phyloP scores from a whole-genome alignment of 441 rosid species.

The Croton setiger region DNA sequence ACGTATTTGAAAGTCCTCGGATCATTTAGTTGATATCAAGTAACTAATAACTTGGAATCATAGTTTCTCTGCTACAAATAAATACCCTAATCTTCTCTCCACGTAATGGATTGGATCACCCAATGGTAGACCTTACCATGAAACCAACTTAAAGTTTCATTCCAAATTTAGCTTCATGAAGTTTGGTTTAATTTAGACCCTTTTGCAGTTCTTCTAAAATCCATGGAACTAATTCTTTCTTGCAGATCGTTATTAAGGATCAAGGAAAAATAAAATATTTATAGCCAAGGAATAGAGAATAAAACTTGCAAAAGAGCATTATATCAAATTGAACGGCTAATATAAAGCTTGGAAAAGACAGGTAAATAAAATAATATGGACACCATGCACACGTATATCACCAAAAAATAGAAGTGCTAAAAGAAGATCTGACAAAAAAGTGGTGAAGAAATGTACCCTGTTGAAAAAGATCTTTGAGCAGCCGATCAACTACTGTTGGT shows the following conservation, averaged over 20 bases:
- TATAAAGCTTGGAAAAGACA: background rate
- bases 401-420: background rate
- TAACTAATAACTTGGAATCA: background rate
- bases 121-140: background rate
- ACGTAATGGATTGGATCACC: background rate
- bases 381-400: background rate
- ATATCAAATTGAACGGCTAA: no score
- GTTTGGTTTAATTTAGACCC: background rate
- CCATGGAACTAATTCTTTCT: background rate
- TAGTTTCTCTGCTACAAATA: background rate
- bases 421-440: background rate
- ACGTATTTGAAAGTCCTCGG: background rate
- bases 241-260: background rate
- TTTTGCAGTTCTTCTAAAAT: background rate
- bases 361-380: background rate
- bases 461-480: conserved; percentile 90
- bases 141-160: background rate
- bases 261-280: background rate
- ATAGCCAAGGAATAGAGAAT: background rate
- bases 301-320: background rate
- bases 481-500: conserved; percentile 82
- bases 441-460: conserved; percentile 46
- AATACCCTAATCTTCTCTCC: background rate
- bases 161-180: background rate
- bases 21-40: background rate